Base-by-base conservation (phyloP, 352 stramenopile genomes). In the Phytopythium montanum region DNA sequence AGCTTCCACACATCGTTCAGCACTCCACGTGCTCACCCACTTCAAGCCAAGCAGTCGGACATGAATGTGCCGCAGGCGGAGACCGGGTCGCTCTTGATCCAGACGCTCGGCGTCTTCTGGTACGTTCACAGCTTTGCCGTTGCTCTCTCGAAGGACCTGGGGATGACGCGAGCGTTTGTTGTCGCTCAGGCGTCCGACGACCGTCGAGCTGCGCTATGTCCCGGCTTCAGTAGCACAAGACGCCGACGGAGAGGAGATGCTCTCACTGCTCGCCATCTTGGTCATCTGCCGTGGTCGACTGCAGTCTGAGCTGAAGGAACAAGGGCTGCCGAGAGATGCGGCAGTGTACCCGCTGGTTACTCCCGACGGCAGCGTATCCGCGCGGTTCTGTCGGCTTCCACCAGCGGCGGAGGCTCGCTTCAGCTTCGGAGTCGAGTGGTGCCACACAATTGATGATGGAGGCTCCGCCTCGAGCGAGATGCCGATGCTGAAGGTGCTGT, bases 31-130 rank as follows among this genome's bases (percentile, higher is more conserved):
- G n/a, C n/a, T n/a, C n/a, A n/a, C n/a, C n/a, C n/a, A n/a, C n/a
- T n/a, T 16, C 48, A 39, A 54, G 18, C 4, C 29, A 41, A 10
- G 49, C 18, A 8, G 28, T 9, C 31, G 49, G 18, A 9, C n/a
- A 54, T 54, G 49, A n/a, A 42, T 26, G 6, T 29, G 7, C 28
- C n/a, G 31, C 28, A 18, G 18, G 29, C 49, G 18, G 25, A 21
- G 19, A 21, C 16, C n/a, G 49, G 49, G 5, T 41, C 29, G 16
- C 49, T 54, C 18, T 41, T 54, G 28, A 19, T 54, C 49, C 49
- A 54, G 29, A 54, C 49, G 19, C 28, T 42, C 18, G 49, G 49
- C 18, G 49, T 54, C 2, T 41, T 54, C 1, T 54, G 49, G 49
- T 54, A 54, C 39, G 28, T n/a, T 31, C 42, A 28, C 14, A 23